These are phyloP conservation scores for Stenogyne calaminthoides DNA, from an alignment of 305 asterid genomes.

Conservation along the genomic window DNA sequence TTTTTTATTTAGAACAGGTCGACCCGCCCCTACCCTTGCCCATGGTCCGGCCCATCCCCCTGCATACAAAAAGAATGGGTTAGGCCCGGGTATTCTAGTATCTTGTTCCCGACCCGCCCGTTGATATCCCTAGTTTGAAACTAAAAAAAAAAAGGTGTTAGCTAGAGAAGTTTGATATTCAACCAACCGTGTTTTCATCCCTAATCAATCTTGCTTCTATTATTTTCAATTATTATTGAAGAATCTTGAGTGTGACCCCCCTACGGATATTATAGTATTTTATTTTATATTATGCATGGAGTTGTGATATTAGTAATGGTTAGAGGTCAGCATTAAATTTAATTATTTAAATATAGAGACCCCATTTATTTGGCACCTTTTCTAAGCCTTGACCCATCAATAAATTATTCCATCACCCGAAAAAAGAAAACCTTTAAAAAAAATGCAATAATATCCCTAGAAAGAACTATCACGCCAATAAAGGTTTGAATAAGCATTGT, in stretches of 20 bases:
- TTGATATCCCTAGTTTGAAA: neutral
- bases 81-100: too few species aligned
- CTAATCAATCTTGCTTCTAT: neutral
- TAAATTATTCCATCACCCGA: neutral
- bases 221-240: conserved; percentile 4
- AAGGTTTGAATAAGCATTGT: neutral
- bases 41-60: too few species aligned
- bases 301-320: conserved; percentile 1
- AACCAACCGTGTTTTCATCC: conserved; percentile 5
- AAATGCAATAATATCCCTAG: neutral
- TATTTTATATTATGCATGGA: neutral
- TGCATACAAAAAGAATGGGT: too few species aligned
- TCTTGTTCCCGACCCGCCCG: too few species aligned
- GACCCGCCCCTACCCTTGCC: too few species aligned
- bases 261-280: neutral
- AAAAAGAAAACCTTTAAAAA: neutral
- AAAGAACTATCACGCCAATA: neutral
- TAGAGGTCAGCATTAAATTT: conserved; percentile 6
- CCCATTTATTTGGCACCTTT: conserved; percentile 1
- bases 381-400: conserved; percentile 16
- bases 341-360: neutral
- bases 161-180: neutral
- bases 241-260: neutral
- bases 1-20: too few species aligned
- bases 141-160: neutral